Evolutionary conservation across 1,284 basidiomycete species (phyloP).

Genomic region (Agaricales sp.): DNA sequence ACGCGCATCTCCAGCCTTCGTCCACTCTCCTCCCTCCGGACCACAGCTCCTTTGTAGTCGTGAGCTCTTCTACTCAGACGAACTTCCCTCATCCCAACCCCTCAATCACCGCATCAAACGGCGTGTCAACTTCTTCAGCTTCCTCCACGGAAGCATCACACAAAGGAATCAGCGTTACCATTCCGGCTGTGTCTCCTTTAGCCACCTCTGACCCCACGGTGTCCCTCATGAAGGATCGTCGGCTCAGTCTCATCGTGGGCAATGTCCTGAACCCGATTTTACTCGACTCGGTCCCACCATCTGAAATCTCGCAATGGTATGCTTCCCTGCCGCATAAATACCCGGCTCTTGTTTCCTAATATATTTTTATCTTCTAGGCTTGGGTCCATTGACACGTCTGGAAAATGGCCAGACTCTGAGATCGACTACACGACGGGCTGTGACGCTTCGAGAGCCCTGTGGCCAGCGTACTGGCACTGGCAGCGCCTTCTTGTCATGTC

Average conservation of each 20-base stretch:
- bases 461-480: slow-evolving; percentile 40
- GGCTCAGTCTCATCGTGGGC: not conserved
- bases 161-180: too few species aligned
- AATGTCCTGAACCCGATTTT: not conserved
- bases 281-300: not conserved
- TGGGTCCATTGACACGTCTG: slow-evolving; percentile 22
- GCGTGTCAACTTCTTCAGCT: too few species aligned
- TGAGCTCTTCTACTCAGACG: too few species aligned
- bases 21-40: too few species aligned
- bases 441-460: slow-evolving; percentile 33
- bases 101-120: too few species aligned
- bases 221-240: not conserved
- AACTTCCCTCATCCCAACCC: too few species aligned
- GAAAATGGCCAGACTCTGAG: slow-evolving; percentile 32
- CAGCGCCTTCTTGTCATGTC: slow-evolving; percentile 26
- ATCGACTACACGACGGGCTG: slow-evolving; percentile 37
- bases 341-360: not conserved
- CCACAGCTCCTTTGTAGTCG: too few species aligned
- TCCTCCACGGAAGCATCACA: too few species aligned
- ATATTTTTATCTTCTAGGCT: not conserved
- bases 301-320: not conserved
- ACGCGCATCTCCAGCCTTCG: too few species aligned
- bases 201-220: not conserved
- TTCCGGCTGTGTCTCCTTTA: too few species aligned
- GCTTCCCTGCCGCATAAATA: not conserved